Base-by-base conservation (phyloP, 1,284 basidiomycete species). In the Sanghuangporus baumii region DNA sequence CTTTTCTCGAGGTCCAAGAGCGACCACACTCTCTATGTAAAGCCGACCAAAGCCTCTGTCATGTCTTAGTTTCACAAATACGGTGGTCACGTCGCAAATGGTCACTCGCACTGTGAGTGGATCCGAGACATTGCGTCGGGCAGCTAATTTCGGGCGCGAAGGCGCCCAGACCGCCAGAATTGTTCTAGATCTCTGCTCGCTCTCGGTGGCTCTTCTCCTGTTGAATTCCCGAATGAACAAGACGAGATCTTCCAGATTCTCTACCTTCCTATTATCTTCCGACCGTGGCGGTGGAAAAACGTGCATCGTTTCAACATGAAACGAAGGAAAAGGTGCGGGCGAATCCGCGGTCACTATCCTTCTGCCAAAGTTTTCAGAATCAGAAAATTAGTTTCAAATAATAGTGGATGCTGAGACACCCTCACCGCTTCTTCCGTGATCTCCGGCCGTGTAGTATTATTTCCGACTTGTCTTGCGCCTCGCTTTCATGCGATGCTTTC, bases 1-100 rank as follows among this genome's bases (percentile, higher is more conserved):
- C 75, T 77, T 79, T 74, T 91, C 88, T 68, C 88, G 76, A 18
- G 88, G 83, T 3, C 85, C 87, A 69, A 89, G 87, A 11, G 79
- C 81, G 23, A 83, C 78, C 41, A 86, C 78, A 64, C 79, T 86
- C 70, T 88, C 86, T 40, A 85, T 78, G 16, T 81, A 64, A 26
- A 88, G 73, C 2, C 68, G 16, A 57, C 37, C 66, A 23, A 23
- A 23, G 11, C 71, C 67, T 26, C 75, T 74, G 18, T 72, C 71
- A 59, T 74, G 74, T 50, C 75, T 78, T 50, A 86, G 69, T 1
- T 78, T 80, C 48, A 88, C 69, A 74, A 84, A 88, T 57, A 82
- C 79, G 1, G 76, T 81, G 57, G 87, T 72, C 57, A 88, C 82
- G 68, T 89, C 85, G 3, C 74, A 74, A 60, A 87, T 82, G n/a